Base-by-base conservation (phyloP, 805 yeast genomes). In the Saccharomyces cerevisiae region DNA sequence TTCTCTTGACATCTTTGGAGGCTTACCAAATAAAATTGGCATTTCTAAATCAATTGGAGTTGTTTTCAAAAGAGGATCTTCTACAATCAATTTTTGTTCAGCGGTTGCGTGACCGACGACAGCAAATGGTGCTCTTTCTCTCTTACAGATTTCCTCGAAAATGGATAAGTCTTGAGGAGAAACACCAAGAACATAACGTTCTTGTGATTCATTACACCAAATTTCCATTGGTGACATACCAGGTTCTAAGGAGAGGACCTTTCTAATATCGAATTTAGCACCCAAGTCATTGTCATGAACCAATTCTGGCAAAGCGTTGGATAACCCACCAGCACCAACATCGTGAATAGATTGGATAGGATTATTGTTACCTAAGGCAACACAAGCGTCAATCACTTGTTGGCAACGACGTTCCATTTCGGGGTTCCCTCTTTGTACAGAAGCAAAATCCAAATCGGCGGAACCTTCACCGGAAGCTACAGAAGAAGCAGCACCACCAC, bases 191-290 rank as follows among this genome's bases (percentile, higher is more conserved):
- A 94, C 99, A 65, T 91, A 94, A 72, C 99, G 84, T 73, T 94
- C 99, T 75, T 94, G 99, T 2, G 98, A 94, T 74, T 94, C 99
- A 65, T 96, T 92, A 81, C 99, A 94, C 99, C 99, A 94, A 59
- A 94, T 89, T 76, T 94, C 99, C 96, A 94, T 89, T 53, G 99
- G 98, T 4, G 98, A 92, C 97, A 94, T 89, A 55, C 97, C 96
- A 50, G 96, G 96, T 72, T 94, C 99, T 60, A 90, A 79, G 41
- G 90, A 85, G 54, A 96, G 81, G 54, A 94, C 85, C 53, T 91
- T 87, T 73, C 99, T 83, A 60, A 94, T 79, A 72, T 94, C 97
- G 59, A 94, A 94, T 59, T 70, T 78, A 29, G 97, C 99, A 70
- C 99, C 99, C 58, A 94, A 79, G 60, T 87, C 94, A 70, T 94